Evolutionary conservation across 2,329 filamentous ascomycete genomes (phyloP).

Genomic region (Daldinia sp.): DNA sequence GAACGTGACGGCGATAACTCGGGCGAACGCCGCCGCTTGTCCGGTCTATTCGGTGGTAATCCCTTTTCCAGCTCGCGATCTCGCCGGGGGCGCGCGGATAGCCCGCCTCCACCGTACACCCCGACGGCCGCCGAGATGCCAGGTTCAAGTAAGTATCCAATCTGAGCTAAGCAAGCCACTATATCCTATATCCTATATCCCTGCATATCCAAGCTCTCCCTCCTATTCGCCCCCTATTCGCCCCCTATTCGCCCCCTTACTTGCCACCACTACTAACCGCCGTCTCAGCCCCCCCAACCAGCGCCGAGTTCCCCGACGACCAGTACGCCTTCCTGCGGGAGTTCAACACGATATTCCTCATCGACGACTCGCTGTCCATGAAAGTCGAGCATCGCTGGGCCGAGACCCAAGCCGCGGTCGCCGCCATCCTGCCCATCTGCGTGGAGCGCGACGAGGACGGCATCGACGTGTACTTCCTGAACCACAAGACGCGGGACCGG

Average conservation of each 20-base stretch:
- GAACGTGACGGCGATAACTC: slow-evolving; percentile 1
- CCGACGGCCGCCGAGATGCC: slow-evolving; percentile 1
- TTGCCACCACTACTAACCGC: neutral
- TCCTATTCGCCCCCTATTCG: neutral
- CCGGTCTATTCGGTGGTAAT: neutral
- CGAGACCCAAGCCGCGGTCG: slow-evolving; percentile 75
- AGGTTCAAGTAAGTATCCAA: neutral
- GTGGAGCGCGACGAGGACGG: slow-evolving; percentile 81
- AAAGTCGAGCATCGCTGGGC: slow-evolving; percentile 72
- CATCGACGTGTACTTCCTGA: slow-evolving; percentile 91
- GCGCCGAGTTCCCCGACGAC: slow-evolving; percentile 23
- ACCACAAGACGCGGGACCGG: slow-evolving; percentile 60
- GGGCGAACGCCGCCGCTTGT: slow-evolving; percentile 9
- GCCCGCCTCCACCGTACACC: slow-evolving; percentile 38
- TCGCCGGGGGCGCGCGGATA: slow-evolving; percentile 21
- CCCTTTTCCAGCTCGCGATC: slow-evolving; percentile 11
- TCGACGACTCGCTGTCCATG: slow-evolving; percentile 95
- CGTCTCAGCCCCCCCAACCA: neutral
- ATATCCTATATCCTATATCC: too few species aligned
- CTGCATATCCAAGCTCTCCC: neutral
- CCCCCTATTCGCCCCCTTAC: neutral
- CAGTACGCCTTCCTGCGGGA: slow-evolving; percentile 70
- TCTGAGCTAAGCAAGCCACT: too few species aligned
- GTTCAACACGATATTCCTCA: slow-evolving; percentile 90
- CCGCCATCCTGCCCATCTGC: slow-evolving; percentile 82